Base-by-base conservation (phyloP, 2,329 filamentous ascomycete genomes). In the Helotiales sp. region DNA sequence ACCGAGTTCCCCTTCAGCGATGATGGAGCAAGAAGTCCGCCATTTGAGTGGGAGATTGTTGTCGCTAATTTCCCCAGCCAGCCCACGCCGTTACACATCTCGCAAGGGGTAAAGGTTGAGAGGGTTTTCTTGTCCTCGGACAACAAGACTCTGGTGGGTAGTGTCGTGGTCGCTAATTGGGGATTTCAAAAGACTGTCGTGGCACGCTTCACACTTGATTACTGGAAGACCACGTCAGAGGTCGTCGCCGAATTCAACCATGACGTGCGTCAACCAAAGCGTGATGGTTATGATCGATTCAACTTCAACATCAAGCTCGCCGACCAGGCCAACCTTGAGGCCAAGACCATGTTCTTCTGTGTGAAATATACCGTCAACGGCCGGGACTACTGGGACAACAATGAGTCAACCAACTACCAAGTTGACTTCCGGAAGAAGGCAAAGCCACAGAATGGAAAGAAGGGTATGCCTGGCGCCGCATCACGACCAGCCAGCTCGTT, bases 221-320 rank as follows among this genome's bases (percentile, higher is more conserved):
- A 97, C 81, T 99, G 96, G 96, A 97, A 97, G 85, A 99, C 96
- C 0, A 96, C 94, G 0, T 99, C 96, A 0, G 96, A 99, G 78
- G 91, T 98, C 1, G 85, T 86, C 43, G 95, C 93, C n/a, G 93
- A 97, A 75, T 99, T 88, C 81, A 90, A 89, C 77, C 87, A 92
- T 69, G 92, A 96, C 80, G 86, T 95, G 54, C 87, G 89, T 50
- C 87, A 88, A 30, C 87, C 87, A 72, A 87, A 91, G 49, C 82
- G 82, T 3, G 85, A 91, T 73, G 89, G 90, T 57, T 90, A 91
- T 73, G 96, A 99, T 78, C 88, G 93, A 45, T 99, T 99, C 82
- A 92, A 90, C 76, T 99, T 99, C 80, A 93, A 89, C 79, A 96
- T 99, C 83, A 95, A 94, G 82, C 81, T 99, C 66, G 90, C 93